Evolutionary conservation across 2,329 filamentous ascomycete species (phyloP).

Genomic region (Aspergillus sp.): DNA sequence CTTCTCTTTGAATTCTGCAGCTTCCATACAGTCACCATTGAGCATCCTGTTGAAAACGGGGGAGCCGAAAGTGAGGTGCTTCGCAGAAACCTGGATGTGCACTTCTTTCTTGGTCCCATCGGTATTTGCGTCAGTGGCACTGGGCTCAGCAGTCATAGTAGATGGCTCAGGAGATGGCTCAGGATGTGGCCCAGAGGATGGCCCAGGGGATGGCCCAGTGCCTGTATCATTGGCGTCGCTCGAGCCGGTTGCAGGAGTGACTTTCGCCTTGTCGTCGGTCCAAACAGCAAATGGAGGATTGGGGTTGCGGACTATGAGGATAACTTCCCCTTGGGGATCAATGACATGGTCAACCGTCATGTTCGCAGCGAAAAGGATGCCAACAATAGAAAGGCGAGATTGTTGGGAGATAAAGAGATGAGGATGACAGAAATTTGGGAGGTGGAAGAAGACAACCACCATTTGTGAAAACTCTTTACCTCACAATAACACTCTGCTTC

Average conservation of each 20-base stretch:
- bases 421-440: too few species aligned
- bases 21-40: background rate
- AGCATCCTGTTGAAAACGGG: background rate
- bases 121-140: too few species aligned
- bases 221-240: background rate
- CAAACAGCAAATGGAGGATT: background rate
- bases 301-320: background rate
- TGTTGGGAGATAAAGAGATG: too few species aligned
- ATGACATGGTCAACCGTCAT: background rate
- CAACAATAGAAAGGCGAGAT: too few species aligned
- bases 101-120: background rate
- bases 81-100: background rate
- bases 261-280: background rate
- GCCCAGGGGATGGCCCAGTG: background rate
- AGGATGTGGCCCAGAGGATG: background rate
- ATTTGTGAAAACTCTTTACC: too few species aligned
- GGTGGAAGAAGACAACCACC: too few species aligned
- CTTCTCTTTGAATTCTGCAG: background rate
- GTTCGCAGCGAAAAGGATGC: background rate
- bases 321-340: slow-evolving; percentile 4
- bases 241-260: too few species aligned
- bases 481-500: too few species aligned
- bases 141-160: background rate
- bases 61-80: background rate
- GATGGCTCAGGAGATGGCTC: background rate